Base-by-base conservation (phyloP, 371 early-diverging fungal species). In the Mucor mucedo region DNA sequence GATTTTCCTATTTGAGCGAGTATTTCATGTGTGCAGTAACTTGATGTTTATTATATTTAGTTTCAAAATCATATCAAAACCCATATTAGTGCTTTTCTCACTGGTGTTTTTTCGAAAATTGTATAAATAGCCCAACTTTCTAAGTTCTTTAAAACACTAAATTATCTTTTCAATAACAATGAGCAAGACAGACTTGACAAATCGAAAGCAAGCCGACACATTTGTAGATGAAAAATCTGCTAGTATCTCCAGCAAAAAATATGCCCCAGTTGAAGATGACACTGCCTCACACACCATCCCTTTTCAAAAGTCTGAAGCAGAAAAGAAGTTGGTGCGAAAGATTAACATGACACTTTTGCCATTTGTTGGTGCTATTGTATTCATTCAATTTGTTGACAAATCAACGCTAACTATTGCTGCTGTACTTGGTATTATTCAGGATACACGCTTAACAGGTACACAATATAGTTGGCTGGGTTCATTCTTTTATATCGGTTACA, bases 301-400 rank as follows among this genome's bases (percentile, higher is more conserved):
- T 0, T 55, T 70, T 35, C 21, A 61, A 27, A 68, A 63, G 30
- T 55, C 52, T 28, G 68, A 63, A 40, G 70, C 64, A 27, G 78
- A 78, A 44, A 73, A 73, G 33, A 56, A 45, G 16, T 52, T 70
- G 4, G 55, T 75, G 4, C 52, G 68, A 14, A 78, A 71, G 38
- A 57, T 78, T 14, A 70, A 78, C 44, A 58, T 14, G 14, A 70
- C 62, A 0, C 41, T 75, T 2, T 45, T 72, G 11, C 78, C 78
- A 0, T 65, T 78, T 41, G 58, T 72, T 29, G 66, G 75, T 48
- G 55, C 64, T 14, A 70, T 72, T 60, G 60, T 75, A 13, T 70
- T 75, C 52, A 68, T 73, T 28, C 73, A 71, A 58, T 76, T 76
- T 47, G 68, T 70, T 14, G 78, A 77, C 35, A 77, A 77, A 57